phyloP scores from a whole-genome alignment of 805 yeast species.

The Wickerhamiella dianesei region DNA sequence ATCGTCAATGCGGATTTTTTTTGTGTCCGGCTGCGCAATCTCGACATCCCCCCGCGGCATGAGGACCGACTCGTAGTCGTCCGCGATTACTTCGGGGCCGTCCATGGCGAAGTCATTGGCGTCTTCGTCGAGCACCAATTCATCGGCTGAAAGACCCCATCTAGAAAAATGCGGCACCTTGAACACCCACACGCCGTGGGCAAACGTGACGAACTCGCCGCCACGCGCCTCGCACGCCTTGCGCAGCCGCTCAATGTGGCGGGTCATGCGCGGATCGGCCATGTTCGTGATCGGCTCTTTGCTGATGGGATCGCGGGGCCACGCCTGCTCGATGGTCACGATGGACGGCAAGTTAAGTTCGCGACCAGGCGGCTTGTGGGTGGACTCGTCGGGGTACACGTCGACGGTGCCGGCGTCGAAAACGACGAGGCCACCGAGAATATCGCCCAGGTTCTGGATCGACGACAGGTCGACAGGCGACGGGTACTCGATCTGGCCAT shows the following conservation, averaged over 20 bases:
- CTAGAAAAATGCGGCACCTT: conserved; percentile 82
- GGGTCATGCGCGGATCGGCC: conserved; percentile 46
- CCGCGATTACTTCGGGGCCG: neutral
- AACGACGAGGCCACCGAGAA: conserved; percentile 49
- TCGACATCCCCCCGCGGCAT: neutral
- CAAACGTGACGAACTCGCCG: conserved; percentile 66
- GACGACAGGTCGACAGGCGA: conserved; percentile 67
- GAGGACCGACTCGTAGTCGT: neutral
- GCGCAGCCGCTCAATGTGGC: conserved; percentile 31
- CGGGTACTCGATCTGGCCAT: conserved; percentile 56
- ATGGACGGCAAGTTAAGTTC: conserved; percentile 66
- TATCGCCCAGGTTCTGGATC: conserved; percentile 41
- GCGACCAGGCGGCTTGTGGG: conserved; percentile 50
- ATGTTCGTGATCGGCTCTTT: conserved; percentile 57
- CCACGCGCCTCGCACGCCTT: conserved; percentile 44
- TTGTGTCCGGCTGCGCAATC: neutral
- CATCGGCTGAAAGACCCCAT: conserved; percentile 59
- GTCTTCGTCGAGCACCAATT: conserved; percentile 19
- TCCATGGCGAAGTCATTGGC: conserved; percentile 6
- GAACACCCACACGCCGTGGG: conserved; percentile 64
- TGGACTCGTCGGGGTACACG: conserved; percentile 53
- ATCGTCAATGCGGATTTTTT: neutral
- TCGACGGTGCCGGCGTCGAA: conserved; percentile 48
- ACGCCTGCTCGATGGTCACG: conserved; percentile 62
- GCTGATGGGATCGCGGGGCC: conserved; percentile 42